Base-by-base conservation (phyloP, 2,329 filamentous ascomycete species). In the Beauveria asiatica region DNA sequence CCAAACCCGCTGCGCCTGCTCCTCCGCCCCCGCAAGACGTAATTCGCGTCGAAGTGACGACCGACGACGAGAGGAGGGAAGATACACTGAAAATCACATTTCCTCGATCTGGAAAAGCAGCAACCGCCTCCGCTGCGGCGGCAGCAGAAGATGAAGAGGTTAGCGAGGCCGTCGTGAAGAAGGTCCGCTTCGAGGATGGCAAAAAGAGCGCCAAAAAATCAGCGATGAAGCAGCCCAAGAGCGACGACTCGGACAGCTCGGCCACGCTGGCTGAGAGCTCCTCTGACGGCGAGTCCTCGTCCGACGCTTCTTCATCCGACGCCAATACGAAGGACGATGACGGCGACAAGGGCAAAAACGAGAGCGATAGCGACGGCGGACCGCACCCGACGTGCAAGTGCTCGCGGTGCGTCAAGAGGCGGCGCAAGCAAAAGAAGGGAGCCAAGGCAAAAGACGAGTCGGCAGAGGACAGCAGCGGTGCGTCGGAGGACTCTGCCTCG, bases 1-100 rank as follows among this genome's bases (percentile, higher is more conserved):
- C 54, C 27, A 25, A 17, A 16, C 6, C 50, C 50, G 23, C 48
- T 7, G 8, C 44, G 13, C 17, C 45, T n/a, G 16, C 55, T 42
- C 46, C 56, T 19, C 16, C 56, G n/a, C 48, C 46, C 10, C 64
- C 63, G 44, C 66, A 70, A 51, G 70, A 70, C 19, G 67, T 76
- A 11, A 65, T 78, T 60, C 73, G 67, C 23, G 66, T 81, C 37
- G 72, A 78, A 56, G 66, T 81, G 1, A 72, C 74, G 16, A 82
- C 80, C 11, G 80, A 83, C 62, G 80, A 83, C 48, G 78, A 81
- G 59, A 75, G 73, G n/a, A 75, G 77, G 8, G 72, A 75, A 27
- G 80, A 83, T 57, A 76, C 73, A 3, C 67, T 83, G 57, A 74
- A 69, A 19, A 68, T 83, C 42, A 79, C 77, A 1, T 80, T 80